Evolutionary conservation across 23 red algal genomes (phyloP).

Genomic region (Agarophyton chilense): DNA sequence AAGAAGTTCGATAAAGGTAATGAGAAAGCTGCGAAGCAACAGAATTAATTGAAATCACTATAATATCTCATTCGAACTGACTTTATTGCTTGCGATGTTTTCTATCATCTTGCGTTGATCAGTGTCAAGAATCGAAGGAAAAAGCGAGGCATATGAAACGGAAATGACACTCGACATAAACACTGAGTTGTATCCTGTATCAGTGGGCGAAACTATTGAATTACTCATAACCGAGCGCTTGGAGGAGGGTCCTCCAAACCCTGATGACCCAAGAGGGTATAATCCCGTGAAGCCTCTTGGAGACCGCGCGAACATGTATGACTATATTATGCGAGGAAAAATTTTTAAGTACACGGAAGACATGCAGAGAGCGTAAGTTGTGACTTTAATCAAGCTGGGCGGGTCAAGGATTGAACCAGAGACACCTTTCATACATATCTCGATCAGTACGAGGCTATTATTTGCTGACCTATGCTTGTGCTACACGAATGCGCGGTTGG

Average conservation of each 20-base stretch:
- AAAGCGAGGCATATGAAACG: constrained; percentile 74
- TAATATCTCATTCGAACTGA: not conserved
- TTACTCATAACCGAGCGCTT: constrained; percentile 48
- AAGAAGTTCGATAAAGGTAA: constrained; percentile 43
- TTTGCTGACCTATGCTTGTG: not conserved
- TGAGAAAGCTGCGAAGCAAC: not conserved
- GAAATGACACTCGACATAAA: constrained; percentile 82
- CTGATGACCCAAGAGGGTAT: constrained; percentile 36
- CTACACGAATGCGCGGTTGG: not conserved
- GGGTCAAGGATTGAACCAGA: too few relatives aligned
- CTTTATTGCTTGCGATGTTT: not conserved
- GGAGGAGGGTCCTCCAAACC: constrained; percentile 33
- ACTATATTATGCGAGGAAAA: constrained; percentile 88
- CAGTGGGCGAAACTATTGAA: constrained; percentile 54
- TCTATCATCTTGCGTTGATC: not conserved
- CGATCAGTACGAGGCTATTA: not conserved
- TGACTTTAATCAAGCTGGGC: not conserved
- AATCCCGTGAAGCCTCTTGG: constrained; percentile 48
- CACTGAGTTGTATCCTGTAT: constrained; percentile 75
- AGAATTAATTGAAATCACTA: not conserved
- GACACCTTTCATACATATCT: not conserved
- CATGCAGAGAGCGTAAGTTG: constrained; percentile 49
- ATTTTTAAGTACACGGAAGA: constrained; percentile 84
- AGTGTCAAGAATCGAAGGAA: constrained; percentile 81
- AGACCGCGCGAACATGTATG: constrained; percentile 61